A percentile compares a stretch with the other conserved stretches of the same genome.
Conservation (phyloP, 345 rosid species). For the Isatis tinctoria region DNA sequence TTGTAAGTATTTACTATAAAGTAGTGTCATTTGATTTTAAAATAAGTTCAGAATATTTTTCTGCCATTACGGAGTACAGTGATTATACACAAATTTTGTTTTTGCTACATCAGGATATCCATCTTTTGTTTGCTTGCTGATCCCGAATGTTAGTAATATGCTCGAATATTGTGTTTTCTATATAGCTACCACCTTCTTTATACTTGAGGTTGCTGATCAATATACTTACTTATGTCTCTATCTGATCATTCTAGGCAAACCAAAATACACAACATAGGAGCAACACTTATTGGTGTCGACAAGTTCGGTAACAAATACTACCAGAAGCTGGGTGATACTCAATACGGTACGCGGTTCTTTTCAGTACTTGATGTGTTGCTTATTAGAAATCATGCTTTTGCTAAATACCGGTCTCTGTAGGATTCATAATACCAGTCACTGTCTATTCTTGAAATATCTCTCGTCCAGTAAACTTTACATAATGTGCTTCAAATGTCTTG, state of each 20-base stretch:
- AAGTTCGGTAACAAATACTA: conserved; percentile 90
- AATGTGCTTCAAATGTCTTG: background rate
- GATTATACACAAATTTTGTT: background rate
- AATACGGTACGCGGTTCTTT: conserved; percentile 50
- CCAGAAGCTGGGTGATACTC: conserved; percentile 65
- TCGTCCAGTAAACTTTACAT: background rate
- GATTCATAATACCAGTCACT: background rate
- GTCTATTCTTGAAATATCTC: background rate
- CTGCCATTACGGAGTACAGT: background rate
- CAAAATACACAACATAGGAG: conserved; percentile 86
- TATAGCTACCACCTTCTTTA: background rate
- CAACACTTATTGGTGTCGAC: conserved; percentile 79
- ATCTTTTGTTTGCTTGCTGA: background rate
- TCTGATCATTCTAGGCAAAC: conserved; percentile 66
- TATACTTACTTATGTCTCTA: background rate
- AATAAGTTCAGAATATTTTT: background rate
- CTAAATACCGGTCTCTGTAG: background rate
- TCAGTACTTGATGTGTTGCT: background rate
- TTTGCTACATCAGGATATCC: background rate
- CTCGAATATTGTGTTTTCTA: background rate
- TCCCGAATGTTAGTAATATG: background rate
- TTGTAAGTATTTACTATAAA: conserved; percentile 64
- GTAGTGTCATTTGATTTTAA: background rate
- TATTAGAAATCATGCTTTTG: background rate
- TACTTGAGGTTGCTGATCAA: background rate